Percentiles rank a stretch among this genome's conserved stretches.
phyloP scores from a whole-genome alignment of 2,329 filamentous ascomycete species.

The Phoma sp. region DNA sequence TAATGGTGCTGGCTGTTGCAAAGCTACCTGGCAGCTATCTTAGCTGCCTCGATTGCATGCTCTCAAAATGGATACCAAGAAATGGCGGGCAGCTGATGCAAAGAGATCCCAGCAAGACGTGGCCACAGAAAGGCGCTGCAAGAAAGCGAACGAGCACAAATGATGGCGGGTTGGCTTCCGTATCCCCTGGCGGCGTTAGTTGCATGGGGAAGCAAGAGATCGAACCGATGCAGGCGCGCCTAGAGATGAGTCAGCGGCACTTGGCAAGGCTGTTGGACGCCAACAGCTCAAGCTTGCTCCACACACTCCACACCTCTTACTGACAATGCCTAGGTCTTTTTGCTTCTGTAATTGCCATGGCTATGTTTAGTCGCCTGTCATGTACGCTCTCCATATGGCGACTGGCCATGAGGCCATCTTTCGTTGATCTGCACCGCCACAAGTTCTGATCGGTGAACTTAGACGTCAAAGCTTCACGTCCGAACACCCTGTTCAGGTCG shows the following conservation, averaged over 20 bases:
- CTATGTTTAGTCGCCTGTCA: background rate
- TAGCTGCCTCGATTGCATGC: background rate
- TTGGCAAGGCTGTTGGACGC: background rate
- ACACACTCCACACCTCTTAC: background rate
- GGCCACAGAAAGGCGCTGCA: constrained; percentile 4
- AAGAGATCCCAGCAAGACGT: background rate
- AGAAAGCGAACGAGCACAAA: constrained; percentile 14
- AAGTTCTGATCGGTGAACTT: constrained; percentile 12
- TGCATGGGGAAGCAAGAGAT: constrained; percentile 13
- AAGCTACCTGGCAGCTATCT: background rate
- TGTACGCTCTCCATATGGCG: background rate
- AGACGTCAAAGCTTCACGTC: constrained; percentile 4
- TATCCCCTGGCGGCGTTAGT: constrained; percentile 17
- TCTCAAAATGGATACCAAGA: background rate
- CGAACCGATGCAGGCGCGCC: constrained; percentile 2
- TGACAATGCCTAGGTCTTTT: background rate
- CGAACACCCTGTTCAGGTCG: constrained; percentile 15
- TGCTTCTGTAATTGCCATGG: background rate
- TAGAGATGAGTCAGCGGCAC: background rate
- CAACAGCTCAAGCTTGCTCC: background rate
- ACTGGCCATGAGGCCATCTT: background rate
- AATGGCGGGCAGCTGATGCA: background rate
- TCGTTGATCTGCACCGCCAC: constrained; percentile 10
- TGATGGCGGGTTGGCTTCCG: constrained; percentile 11
- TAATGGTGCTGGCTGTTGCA: background rate